Conservation (phyloP, 495 filamentous ascomycete genomes). For the Aspergillus campestris region DNA sequence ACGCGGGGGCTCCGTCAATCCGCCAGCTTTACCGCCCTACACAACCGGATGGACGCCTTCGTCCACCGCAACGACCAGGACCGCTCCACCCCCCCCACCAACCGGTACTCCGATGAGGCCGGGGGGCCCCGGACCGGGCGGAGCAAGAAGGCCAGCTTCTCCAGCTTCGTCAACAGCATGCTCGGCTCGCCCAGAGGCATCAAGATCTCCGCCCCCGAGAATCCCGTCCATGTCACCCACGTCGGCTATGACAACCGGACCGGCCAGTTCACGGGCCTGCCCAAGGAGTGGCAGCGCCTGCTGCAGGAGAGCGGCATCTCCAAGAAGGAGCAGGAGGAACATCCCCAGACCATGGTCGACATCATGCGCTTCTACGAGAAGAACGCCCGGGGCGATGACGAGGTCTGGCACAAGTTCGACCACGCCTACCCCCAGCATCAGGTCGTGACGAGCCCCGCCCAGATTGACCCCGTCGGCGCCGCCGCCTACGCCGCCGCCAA, state of each 20-base stretch:
- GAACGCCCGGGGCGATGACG: slow-evolving; percentile 74
- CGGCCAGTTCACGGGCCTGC: slow-evolving; percentile 92
- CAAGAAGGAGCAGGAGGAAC: slow-evolving; percentile 89
- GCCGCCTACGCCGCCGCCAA: slow-evolving; percentile 8
- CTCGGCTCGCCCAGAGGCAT: slow-evolving; percentile 83
- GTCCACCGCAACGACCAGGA: slow-evolving; percentile 27
- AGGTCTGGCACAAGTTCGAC: slow-evolving; percentile 92
- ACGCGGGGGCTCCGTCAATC: slow-evolving; percentile 64
- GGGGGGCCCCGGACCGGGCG: slow-evolving; percentile 50
- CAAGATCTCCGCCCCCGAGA: slow-evolving; percentile 91
- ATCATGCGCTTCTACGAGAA: slow-evolving; percentile 96
- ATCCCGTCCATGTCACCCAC: slow-evolving; percentile 95
- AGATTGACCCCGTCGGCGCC: slow-evolving; percentile 5
- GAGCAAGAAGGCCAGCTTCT: slow-evolving; percentile 86
- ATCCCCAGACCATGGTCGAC: slow-evolving; percentile 88
- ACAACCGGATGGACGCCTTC: slow-evolving; percentile 51
- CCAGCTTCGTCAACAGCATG: slow-evolving; percentile 87
- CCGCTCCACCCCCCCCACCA: slow-evolving; percentile 47
- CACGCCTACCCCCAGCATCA: slow-evolving; percentile 60
- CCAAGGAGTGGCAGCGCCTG: slow-evolving; percentile 95
- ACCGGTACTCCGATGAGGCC: slow-evolving; percentile 81
- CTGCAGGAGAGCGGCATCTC: slow-evolving; percentile 94
- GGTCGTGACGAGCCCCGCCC: slow-evolving; percentile 33
- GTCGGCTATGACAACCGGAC: slow-evolving; percentile 96
- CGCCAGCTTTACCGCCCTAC: slow-evolving; percentile 61